These are phyloP conservation scores for Arachnomyces sp. DNA, from an alignment of 2,329 filamentous ascomycete genomes.

Conservation along the genomic window DNA sequence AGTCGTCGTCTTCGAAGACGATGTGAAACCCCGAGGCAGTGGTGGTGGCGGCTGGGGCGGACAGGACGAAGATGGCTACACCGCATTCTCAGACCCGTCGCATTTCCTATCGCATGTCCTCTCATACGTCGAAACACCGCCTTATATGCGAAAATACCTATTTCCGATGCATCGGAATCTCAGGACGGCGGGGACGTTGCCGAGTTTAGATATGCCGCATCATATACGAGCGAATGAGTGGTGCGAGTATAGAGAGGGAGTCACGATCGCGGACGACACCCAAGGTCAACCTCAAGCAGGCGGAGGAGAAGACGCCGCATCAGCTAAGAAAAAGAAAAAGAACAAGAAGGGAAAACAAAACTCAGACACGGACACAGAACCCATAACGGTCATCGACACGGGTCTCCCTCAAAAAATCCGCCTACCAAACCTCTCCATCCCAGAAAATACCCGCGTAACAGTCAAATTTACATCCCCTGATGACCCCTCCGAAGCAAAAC, in stretches of 20 bases:
- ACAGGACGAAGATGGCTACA: slow-evolving; percentile 35
- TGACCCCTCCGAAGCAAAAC: slow-evolving; percentile 41
- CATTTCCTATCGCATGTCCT: slow-evolving; percentile 75
- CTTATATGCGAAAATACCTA: slow-evolving; percentile 67
- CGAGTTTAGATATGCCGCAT: slow-evolving; percentile 76
- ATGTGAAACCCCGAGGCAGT: slow-evolving; percentile 36
- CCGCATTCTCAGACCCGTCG: slow-evolving; percentile 65
- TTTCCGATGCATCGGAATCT: slow-evolving; percentile 76
- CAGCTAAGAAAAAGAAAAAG: slow-evolving; percentile 4
- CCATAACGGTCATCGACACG: slow-evolving; percentile 40
- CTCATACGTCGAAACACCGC: slow-evolving; percentile 75
- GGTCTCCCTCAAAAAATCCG: slow-evolving; percentile 43
- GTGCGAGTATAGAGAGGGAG: slow-evolving; percentile 72
- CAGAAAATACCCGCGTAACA: slow-evolving; percentile 65
- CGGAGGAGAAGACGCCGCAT: neutral
- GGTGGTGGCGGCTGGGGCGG: slow-evolving; percentile 32
- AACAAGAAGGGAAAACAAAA: slow-evolving; percentile 41
- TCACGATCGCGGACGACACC: slow-evolving; percentile 50
- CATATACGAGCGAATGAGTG: slow-evolving; percentile 70
- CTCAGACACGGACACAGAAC: slow-evolving; percentile 9
- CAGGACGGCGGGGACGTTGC: slow-evolving; percentile 62
- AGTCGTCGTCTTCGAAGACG: slow-evolving; percentile 73
- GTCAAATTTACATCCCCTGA: slow-evolving; percentile 51
- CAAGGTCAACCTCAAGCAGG: slow-evolving; percentile 36
- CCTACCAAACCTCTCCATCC: slow-evolving; percentile 52